Evolutionary conservation across 1,139 yeast genomes (phyloP).

Genomic region (Sugiyamaella grinbergsii): DNA sequence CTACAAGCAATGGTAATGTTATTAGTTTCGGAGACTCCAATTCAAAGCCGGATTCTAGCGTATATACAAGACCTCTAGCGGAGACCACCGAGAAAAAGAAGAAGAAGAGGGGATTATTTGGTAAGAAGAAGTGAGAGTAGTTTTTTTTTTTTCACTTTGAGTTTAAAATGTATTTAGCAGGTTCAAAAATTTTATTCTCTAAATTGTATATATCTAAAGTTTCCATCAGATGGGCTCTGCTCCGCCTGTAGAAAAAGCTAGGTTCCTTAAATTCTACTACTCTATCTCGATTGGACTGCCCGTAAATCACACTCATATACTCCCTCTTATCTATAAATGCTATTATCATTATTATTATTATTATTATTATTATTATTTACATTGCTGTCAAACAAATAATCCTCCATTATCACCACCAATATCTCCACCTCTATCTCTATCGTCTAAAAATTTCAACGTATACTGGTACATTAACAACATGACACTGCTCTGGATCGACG

Average conservation of each 20-base stretch:
- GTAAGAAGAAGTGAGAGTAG: slow-evolving; percentile 59
- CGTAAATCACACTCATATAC: too few relatives aligned
- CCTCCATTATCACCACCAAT: not conserved
- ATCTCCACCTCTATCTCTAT: not conserved
- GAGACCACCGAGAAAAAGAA: slow-evolving; percentile 47
- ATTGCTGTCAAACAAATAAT: slow-evolving; percentile 4
- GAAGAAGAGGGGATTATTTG: slow-evolving; percentile 75
- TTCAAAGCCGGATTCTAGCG: slow-evolving; percentile 62
- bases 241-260: too few relatives aligned
- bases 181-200: slow-evolving; percentile 1
- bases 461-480: slow-evolving; percentile 86
- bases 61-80: slow-evolving; percentile 30
- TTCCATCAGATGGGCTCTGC: too few relatives aligned
- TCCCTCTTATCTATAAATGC: not conserved
- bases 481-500: slow-evolving; percentile 90
- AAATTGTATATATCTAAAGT: too few relatives aligned
- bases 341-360: not conserved
- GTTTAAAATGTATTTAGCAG: not conserved
- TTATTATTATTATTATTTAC: too few relatives aligned
- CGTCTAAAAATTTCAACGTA: slow-evolving; percentile 31
- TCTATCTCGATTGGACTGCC: not conserved
- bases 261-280: too few relatives aligned
- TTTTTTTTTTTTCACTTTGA: not conserved
- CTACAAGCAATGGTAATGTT: slow-evolving; percentile 37
- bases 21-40: slow-evolving; percentile 44